Percentiles rank a stretch among this genome's conserved stretches.
Conservation (phyloP, 176 grass and related monocot genomes). For the Neostapfia colusana region DNA sequence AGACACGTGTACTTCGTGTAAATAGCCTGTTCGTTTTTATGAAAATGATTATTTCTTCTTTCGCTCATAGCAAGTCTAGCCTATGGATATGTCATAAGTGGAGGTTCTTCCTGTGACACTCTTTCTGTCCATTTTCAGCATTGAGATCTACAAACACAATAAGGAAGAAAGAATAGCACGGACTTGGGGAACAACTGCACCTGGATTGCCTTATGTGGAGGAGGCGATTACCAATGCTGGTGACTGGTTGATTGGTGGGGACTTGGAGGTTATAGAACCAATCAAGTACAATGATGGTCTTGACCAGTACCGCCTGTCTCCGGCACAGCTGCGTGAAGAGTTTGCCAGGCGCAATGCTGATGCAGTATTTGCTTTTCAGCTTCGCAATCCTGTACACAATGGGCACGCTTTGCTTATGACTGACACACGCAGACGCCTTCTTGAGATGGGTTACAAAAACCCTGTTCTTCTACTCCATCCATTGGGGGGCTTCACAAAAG, state of each 20-base stretch:
- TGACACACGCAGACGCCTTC: conserved; percentile 73
- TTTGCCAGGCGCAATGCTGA: conserved; percentile 89
- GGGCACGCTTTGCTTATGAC: conserved; percentile 98
- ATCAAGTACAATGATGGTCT: conserved; percentile 98
- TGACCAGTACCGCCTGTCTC: conserved; percentile 87
- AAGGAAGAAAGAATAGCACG: conserved; percentile 99
- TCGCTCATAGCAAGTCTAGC: conserved; percentile 11
- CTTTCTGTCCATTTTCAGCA: conserved; percentile 51
- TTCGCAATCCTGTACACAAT: conserved; percentile 97
- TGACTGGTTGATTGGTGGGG: conserved; percentile 96
- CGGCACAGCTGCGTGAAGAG: conserved; percentile 81
- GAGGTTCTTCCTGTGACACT: conserved; percentile 14
- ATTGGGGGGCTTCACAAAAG: conserved; percentile 95
- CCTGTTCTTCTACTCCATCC: conserved; percentile 95
- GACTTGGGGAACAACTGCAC: conserved; percentile 90
- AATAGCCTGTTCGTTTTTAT: neutral
- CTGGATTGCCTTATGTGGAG: conserved; percentile 81
- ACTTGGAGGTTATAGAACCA: conserved; percentile 93
- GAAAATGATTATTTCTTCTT: neutral
- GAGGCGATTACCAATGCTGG: conserved; percentile 85
- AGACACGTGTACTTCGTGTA: neutral
- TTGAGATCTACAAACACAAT: conserved; percentile 98
- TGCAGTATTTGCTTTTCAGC: conserved; percentile 97
- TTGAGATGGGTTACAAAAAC: conserved; percentile 94
- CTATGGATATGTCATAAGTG: neutral